Conservation (phyloP, 352 stramenopile genomes). For the Phytophthora syringae region DNA sequence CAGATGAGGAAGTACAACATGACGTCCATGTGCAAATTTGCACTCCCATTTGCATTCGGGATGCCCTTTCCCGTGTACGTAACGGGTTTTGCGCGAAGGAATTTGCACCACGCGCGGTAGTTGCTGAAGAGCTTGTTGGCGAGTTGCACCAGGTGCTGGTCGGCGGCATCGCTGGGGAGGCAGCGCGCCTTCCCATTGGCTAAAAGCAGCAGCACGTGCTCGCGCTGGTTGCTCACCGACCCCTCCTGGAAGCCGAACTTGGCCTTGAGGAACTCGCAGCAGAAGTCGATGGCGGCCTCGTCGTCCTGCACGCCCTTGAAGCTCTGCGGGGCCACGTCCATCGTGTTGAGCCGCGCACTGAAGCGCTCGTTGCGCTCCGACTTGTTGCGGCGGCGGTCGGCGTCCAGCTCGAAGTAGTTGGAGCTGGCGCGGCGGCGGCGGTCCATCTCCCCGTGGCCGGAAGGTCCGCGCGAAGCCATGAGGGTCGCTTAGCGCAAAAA, state of each 20-base stretch:
- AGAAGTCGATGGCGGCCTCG: constrained; percentile 83
- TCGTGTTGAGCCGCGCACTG: constrained; percentile 55
- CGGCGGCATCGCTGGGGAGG: constrained; percentile 47
- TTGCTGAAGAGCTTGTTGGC: constrained; percentile 78
- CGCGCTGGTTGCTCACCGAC: constrained; percentile 83
- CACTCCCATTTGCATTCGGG: constrained; percentile 21
- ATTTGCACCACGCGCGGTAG: constrained; percentile 81
- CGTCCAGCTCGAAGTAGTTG: constrained; percentile 87
- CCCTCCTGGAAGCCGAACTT: constrained; percentile 90
- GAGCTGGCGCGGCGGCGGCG: constrained; percentile 71
- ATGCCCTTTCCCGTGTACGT: constrained; percentile 57
- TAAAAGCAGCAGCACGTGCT: constrained; percentile 82
- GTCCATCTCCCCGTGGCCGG: constrained; percentile 41
- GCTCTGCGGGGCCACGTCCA: constrained; percentile 51
- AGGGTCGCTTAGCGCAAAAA: too few species aligned
- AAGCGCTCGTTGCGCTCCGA: constrained; percentile 73
- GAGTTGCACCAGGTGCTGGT: constrained; percentile 69
- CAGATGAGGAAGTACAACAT: constrained; percentile 97
- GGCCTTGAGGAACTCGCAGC: constrained; percentile 74
- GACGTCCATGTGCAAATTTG: constrained; percentile 88
- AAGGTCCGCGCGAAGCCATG: constrained; percentile 42
- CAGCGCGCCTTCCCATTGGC: constrained; percentile 78
- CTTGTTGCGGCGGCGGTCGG: constrained; percentile 74
- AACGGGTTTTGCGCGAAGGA: constrained; percentile 69
- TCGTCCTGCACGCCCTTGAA: constrained; percentile 76